Base-by-base conservation (phyloP, 345 rosid species). In the Salix suchowensis region DNA sequence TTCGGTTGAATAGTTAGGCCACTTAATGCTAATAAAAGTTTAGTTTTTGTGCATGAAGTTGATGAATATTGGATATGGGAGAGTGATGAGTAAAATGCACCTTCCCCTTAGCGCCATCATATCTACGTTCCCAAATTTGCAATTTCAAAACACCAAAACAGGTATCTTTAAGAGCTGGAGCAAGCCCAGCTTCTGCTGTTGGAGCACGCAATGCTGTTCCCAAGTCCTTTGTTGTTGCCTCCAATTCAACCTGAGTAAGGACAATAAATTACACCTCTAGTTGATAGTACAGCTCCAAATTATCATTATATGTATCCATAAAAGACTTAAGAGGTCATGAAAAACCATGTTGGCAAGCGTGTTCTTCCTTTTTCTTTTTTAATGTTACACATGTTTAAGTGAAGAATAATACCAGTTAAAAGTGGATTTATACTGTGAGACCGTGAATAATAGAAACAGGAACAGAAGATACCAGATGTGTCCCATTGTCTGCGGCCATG, bases 181-280 rank as follows among this genome's bases (percentile, higher is more conserved):
- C 87, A 71, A 93, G 80, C 21, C 98, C 98, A 77, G 88, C 84
- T 87, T 93, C 98, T 30, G 37, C 6, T 58, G 97, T 93, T 37
- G 97, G 97, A 74, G 98, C 98, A 62, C 96, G 97, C 78, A 95
- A 84, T 72, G 97, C 72, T n/a, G 93, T 88, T 37, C 98, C 98
- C 1, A 84, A 83, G 79, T 93, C 90, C 39, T 84, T 78, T 80
- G 97, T 86, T 70, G 88, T 87, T 71, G 93, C 97, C 82, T 89
- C 91, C 86, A 95, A 70, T 78, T 92, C 94, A 81, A 87, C 90
- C 98, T 95, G 87, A 61, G 62, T 75, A 70, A 44, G 74, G 39
- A 73, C 30, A 78, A 50, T 18, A 60, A 77, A 65, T 61, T 24
- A 44, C 50, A 55, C 34, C 28, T 32, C 16, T 16, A 50, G 5